phyloP scores from a whole-genome alignment of 148 eudicot species.

The Diospyros kaki region DNA sequence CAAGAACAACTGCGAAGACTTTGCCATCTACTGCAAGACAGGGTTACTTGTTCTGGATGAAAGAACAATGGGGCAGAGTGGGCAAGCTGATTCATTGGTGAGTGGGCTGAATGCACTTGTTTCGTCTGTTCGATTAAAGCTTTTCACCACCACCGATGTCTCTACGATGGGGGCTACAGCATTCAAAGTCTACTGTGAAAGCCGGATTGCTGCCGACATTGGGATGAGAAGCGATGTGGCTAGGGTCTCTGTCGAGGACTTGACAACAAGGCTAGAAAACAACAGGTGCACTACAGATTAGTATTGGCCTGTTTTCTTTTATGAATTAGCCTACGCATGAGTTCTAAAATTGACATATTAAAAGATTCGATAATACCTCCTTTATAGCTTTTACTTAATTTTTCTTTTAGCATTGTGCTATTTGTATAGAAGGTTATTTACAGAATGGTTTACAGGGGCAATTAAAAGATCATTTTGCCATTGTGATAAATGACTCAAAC shows the following conservation, averaged over 20 bases:
- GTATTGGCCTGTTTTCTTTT: no score
- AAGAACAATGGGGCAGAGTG: constrained; percentile 71
- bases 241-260: constrained; percentile 80
- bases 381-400: no score
- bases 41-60: constrained; percentile 67
- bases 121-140: constrained; percentile 70
- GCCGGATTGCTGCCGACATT: constrained; percentile 88
- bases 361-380: no score
- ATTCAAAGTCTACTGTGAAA: constrained; percentile 88
- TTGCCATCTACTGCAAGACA: constrained; percentile 89
- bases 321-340: no score
- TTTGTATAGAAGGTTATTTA: no score
- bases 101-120: constrained; percentile 92
- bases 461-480: no score
- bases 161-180: constrained; percentile 78
- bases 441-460: no score
- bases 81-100: constrained; percentile 77
- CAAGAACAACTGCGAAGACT: constrained; percentile 93
- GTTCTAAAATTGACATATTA: no score
- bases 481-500: no score
- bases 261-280: constrained; percentile 23
- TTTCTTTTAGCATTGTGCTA: no score
- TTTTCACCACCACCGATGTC: constrained; percentile 64
- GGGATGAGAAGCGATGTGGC: constrained; percentile 84
- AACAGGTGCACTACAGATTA: no score